These are phyloP conservation scores for Aspergillus aculeatus DNA, from an alignment of 2,329 filamentous ascomycete species.

Conservation along the genomic window DNA sequence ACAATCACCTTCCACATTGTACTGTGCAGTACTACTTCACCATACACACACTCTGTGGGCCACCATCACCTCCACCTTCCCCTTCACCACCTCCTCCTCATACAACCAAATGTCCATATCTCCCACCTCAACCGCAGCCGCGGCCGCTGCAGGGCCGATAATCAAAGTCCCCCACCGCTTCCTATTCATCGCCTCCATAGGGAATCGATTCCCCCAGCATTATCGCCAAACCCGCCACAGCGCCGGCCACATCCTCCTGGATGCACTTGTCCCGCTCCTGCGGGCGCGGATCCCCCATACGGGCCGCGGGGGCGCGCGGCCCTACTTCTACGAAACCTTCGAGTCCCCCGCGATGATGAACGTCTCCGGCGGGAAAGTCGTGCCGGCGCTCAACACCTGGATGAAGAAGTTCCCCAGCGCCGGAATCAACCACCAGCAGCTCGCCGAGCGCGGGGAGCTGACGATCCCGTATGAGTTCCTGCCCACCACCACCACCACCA, in stretches of 20 bases:
- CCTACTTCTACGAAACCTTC: constrained; percentile 53
- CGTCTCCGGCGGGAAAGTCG: constrained; percentile 69
- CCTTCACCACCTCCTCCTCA: neutral
- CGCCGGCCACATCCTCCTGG: constrained; percentile 77
- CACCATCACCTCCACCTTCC: no score
- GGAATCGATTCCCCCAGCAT: constrained; percentile 65
- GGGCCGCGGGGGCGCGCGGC: constrained; percentile 46
- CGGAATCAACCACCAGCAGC: constrained; percentile 8
- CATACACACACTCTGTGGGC: no score
- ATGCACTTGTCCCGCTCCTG: constrained; percentile 56
- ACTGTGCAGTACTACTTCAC: no score
- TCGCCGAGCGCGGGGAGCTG: constrained; percentile 7
- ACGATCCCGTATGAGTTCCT: no score
- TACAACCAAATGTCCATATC: neutral
- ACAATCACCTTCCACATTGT: no score
- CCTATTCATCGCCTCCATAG: constrained; percentile 81
- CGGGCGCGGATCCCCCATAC: constrained; percentile 43
- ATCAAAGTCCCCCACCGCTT: constrained; percentile 27
- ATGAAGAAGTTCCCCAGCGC: constrained; percentile 3
- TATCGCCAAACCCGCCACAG: constrained; percentile 81
- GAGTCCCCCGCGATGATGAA: constrained; percentile 84
- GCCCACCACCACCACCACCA: no score
- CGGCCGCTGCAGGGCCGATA: neutral
- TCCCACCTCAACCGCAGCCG: neutral
- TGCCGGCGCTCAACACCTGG: constrained; percentile 20